Base-by-base conservation (phyloP, 768 basidiomycete genomes). In the Leccinum olivaceopallidum region DNA sequence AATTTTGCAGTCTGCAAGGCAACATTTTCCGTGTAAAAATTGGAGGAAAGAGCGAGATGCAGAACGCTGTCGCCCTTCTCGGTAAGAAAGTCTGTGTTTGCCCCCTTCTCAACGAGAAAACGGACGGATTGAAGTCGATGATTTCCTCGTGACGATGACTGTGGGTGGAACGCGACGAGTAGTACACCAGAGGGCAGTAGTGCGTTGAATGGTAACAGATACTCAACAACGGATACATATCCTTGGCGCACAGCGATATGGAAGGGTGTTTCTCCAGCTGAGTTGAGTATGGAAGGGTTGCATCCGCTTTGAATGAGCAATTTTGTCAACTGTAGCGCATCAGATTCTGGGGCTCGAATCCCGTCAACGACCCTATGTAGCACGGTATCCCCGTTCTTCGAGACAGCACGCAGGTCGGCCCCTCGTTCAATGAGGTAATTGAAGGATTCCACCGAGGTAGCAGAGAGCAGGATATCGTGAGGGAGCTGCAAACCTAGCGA, bases 101-200 rank as follows among this genome's bases (percentile, higher is more conserved):
- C 57, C n/a, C 28, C 36, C n/a, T 55, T 58, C 20, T 58, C 51
- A 6, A 55, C 13, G 53, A 58, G 57, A 16, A 58, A 22, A 20
- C 14, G 36, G 18, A 51, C 14, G 16, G 26, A 2, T n/a, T 10
- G 50, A 12, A 51, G 24, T 16, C 50, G 24, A 4, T 16, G 16
- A 28, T 30, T 51, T 9, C 2, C 13, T 51, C 24, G 22, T 24
- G 22, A 6, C 0, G 16, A 16, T 16, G 16, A 30, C 26, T 8
- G 26, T 26, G 50, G 50, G 16, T 51, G 28, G 16, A 51, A 51
- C 50, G 26, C 50, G 13, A 26, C 16, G 18, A 28, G 26, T 18
- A 51, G 18, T 26, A 51, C 8, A 30, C 18, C 50, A 18, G 50
- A 51, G 16, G 50, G 28, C 7, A 30, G 2, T 51, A 18, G 50